Base-by-base conservation (phyloP, 1,284 basidiomycete genomes). In the Taiwanofungus camphoratus region DNA sequence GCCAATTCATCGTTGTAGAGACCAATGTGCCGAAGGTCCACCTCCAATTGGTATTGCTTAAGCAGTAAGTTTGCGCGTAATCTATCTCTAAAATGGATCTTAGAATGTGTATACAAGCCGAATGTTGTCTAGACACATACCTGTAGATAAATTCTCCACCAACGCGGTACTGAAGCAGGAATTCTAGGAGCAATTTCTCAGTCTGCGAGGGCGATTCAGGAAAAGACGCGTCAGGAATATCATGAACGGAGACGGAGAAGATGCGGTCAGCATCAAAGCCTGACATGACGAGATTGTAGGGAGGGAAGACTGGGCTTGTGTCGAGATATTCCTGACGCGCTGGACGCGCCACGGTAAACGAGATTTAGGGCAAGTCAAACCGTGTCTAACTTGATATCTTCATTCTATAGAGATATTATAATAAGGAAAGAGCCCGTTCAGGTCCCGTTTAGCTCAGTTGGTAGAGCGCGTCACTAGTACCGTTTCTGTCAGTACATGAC, bases 1-100 rank as follows among this genome's bases (percentile, higher is more conserved):
- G 92, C 92, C 15, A 99, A 73, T 59, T 95, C 90, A 55, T 96
- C 92, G 58, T 94, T 93, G 74, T 87, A 99, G 18, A 95, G 73
- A 51, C 85, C 81, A 35, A 99, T 67, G 66, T 99, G 92, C 37
- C 86, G 79, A 52, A 99, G 76, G 63, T 96, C 91, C 16, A 99
- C 85, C 58, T 99, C 94, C 18, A 99, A 77, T 15, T 92, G 78
- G 58, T 94, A 84, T 53, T 94, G 90, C 62, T 93, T 94, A 47
- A 96, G 68, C 12, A 99, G 75, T 29, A 98, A 66, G 57, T 94
- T 96, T 36, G 84, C 89, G 16, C 94, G 79, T 33, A 99, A 73
- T 50, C 89, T 87, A 60, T 99, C 95, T 57, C 92, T 93, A 53
- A 46, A 52, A 27, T 33, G 46, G 13, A 22, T 41, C 33, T 55